Evolutionary conservation across 2,329 filamentous ascomycete species (phyloP).

Genomic region (Leptographium procerum): DNA sequence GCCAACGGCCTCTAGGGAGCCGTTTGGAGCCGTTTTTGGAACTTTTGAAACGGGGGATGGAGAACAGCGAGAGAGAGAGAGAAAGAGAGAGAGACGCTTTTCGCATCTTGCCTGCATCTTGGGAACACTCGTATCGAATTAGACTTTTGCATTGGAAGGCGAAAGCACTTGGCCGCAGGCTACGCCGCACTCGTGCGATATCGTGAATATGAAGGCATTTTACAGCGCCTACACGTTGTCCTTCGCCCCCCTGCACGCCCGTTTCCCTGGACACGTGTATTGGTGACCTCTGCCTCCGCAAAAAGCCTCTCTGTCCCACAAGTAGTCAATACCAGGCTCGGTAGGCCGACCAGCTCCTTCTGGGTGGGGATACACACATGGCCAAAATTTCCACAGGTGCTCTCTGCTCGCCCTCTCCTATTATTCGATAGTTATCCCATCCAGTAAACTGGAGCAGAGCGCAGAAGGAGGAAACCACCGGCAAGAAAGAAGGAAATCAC

Average conservation of each 20-base stretch:
- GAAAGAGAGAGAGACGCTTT: too few relatives aligned
- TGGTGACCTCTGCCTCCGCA: not conserved
- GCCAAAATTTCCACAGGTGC: not conserved
- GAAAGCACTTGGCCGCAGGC: too few relatives aligned
- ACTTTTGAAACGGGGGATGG: too few relatives aligned
- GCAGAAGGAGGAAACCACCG: not conserved
- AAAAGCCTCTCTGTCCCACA: not conserved
- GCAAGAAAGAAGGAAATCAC: not conserved
- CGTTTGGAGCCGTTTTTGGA: too few relatives aligned
- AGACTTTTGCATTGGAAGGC: too few relatives aligned
- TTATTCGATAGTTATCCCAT: not conserved
- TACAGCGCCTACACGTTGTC: not conserved
- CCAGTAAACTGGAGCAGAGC: not conserved
- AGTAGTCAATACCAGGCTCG: not conserved
- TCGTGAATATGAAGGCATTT: not conserved
- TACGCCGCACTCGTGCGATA: not conserved
- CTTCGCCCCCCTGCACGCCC: not conserved
- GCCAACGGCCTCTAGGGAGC: too few relatives aligned
- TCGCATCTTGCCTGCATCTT: too few relatives aligned
- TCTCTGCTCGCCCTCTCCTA: not conserved
- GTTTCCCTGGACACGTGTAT: not conserved
- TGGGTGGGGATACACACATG: not conserved
- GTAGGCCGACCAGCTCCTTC: not conserved
- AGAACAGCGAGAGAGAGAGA: too few relatives aligned
- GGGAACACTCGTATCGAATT: too few relatives aligned